A percentile compares a stretch with the other conserved stretches of the same genome.
Conservation (phyloP, 2,329 filamentous ascomycete species). For the Epichloe aotearoae region DNA sequence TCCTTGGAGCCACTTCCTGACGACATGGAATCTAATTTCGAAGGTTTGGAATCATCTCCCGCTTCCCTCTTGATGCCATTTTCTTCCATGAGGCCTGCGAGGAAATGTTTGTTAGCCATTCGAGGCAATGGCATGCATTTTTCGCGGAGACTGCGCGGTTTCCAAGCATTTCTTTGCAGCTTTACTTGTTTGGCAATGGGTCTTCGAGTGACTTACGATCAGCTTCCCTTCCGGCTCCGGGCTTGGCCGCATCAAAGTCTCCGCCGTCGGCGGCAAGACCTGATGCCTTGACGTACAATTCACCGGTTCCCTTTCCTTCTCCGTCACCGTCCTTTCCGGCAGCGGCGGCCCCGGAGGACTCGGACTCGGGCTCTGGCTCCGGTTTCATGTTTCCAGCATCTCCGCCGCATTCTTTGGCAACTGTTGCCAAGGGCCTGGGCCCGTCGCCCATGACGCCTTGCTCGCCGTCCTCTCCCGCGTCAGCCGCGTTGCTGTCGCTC, state of each 20-base stretch:
- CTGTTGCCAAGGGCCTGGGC: constrained; percentile 19
- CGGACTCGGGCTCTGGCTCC: background rate
- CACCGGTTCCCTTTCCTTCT: constrained; percentile 34
- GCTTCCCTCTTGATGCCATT: constrained; percentile 17
- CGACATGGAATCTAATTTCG: constrained; percentile 7
- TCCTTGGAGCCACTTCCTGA: constrained; percentile 7
- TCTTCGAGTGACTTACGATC: constrained; percentile 37
- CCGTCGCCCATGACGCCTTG: constrained; percentile 17
- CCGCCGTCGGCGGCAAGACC: constrained; percentile 52
- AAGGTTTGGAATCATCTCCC: background rate
- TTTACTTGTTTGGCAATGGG: background rate
- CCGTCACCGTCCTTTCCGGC: constrained; percentile 7
- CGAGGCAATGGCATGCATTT: too few species aligned
- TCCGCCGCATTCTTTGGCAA: constrained; percentile 22
- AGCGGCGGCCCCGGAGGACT: background rate
- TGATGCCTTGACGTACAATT: constrained; percentile 42
- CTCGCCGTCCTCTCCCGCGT: constrained; percentile 21
- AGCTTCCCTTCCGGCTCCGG: constrained; percentile 53
- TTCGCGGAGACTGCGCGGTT: background rate
- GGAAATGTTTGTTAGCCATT: background rate
- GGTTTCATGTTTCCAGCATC: constrained; percentile 14
- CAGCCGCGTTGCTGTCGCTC: constrained; percentile 14
- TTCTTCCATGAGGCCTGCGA: constrained; percentile 20
- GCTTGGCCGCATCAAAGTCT: constrained; percentile 50
- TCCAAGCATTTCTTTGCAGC: background rate